A percentile compares a stretch with the other conserved stretches of the same genome.
Conservation (phyloP, 257 asterid genomes). For the Nicotiana obtusifolia region DNA sequence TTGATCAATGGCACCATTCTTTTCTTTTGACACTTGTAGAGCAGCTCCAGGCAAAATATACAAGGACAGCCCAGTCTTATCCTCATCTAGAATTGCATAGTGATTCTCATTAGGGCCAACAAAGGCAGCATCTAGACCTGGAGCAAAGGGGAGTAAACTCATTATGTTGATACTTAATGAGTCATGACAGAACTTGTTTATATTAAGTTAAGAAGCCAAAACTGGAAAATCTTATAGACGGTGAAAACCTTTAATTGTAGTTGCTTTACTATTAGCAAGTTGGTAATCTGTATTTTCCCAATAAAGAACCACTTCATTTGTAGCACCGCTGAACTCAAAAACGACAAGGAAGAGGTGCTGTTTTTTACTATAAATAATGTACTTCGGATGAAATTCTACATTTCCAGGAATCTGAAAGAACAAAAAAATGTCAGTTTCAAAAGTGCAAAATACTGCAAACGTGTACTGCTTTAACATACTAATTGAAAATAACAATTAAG, state of each 20-base stretch:
- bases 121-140: constrained; percentile 95
- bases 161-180: not conserved
- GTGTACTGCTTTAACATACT: not conserved
- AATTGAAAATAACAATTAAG: constrained; percentile 1
- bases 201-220: constrained; percentile 6
- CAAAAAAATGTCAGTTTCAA: constrained; percentile 4
- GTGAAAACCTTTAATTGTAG: constrained; percentile 70
- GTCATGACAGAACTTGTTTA: not conserved
- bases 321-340: constrained; percentile 67
- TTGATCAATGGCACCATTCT: constrained; percentile 41
- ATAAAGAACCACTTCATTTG: constrained; percentile 79
- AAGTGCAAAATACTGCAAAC: not conserved
- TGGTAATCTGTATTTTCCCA: constrained; percentile 95
- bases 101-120: constrained; percentile 85
- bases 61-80: constrained; percentile 78
- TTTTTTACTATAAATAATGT: constrained; percentile 71
- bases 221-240: constrained; percentile 13
- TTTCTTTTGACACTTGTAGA: constrained; percentile 50
- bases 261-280: constrained; percentile 72
- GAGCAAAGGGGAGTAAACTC: constrained; percentile 21
- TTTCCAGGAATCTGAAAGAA: constrained; percentile 78
- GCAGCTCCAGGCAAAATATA: constrained; percentile 74
- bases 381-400: constrained; percentile 72
- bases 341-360: constrained; percentile 83
- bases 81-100: constrained; percentile 88